phyloP scores from a whole-genome alignment of 805 yeast species.

The Schwanniomyces occidentalis region DNA sequence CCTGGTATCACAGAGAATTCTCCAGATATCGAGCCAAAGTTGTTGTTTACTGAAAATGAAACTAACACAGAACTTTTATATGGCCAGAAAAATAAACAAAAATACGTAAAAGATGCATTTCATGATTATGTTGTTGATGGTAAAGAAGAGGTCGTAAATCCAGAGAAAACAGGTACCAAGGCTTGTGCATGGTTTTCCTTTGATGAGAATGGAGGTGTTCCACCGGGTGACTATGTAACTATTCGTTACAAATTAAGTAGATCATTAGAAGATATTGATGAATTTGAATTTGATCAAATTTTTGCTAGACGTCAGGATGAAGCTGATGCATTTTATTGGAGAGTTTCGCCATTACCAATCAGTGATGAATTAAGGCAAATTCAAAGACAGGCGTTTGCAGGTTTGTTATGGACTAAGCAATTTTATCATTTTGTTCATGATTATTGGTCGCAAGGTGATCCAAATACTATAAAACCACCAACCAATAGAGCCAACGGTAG shows the following conservation, averaged over 20 bases:
- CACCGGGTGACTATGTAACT: slow-evolving; percentile 85
- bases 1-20: slow-evolving; percentile 65
- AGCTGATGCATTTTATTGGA: slow-evolving; percentile 92
- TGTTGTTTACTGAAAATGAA: slow-evolving; percentile 87
- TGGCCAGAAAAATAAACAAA: slow-evolving; percentile 53
- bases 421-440: slow-evolving; percentile 83
- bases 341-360: slow-evolving; percentile 80
- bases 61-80: slow-evolving; percentile 73
- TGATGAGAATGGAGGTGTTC: slow-evolving; percentile 74
- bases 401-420: slow-evolving; percentile 91
- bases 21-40: slow-evolving; percentile 70
- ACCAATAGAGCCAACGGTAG: slow-evolving; percentile 82
- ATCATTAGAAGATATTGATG: slow-evolving; percentile 53
- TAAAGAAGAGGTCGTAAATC: slow-evolving; percentile 63
- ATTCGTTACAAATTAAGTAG: slow-evolving; percentile 72
- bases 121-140: slow-evolving; percentile 77
- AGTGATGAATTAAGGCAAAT: slow-evolving; percentile 76
- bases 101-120: slow-evolving; percentile 84
- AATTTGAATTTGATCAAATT: slow-evolving; percentile 67
- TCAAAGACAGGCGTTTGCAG: slow-evolving; percentile 93
- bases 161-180: slow-evolving; percentile 73
- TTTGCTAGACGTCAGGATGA: slow-evolving; percentile 76
- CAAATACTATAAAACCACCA: slow-evolving; percentile 71
- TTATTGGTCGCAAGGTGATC: slow-evolving; percentile 88
- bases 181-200: slow-evolving; percentile 82